Percentiles rank a stretch among this genome's conserved stretches.
phyloP scores from a whole-genome alignment of 1,284 basidiomycete genomes.

The Moesziomyces sp. region DNA sequence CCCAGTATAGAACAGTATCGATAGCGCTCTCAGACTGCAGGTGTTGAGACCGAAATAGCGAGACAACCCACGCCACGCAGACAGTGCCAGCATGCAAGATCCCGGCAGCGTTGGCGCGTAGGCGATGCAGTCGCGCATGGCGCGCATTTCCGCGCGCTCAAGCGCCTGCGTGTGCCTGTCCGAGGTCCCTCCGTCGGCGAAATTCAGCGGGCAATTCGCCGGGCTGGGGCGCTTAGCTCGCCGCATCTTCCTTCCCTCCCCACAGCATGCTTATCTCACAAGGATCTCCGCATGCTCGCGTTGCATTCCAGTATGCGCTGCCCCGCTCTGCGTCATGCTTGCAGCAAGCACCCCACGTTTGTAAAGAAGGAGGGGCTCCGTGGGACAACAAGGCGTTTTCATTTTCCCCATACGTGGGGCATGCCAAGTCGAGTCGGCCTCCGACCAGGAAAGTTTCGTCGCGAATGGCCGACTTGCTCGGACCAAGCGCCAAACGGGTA shows the following conservation, averaged over 20 bases:
- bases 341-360: conserved; percentile 20
- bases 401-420: too few relatives aligned
- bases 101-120: neutral
- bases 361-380: conserved; percentile 30
- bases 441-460: too few relatives aligned
- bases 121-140: neutral
- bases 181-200: conserved; percentile 1
- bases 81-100: neutral
- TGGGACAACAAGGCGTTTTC: conserved; percentile 17
- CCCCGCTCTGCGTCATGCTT: conserved; percentile 5
- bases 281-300: neutral
- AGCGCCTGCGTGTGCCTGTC: neutral
- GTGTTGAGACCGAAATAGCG: neutral
- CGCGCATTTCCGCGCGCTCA: neutral
- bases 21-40: neutral
- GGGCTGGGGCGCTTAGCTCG: neutral
- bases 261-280: conserved; percentile 2
- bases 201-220: neutral
- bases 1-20: too few relatives aligned
- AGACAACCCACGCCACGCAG: neutral
- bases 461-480: too few relatives aligned
- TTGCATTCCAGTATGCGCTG: neutral
- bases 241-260: neutral
- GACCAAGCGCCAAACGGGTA: too few relatives aligned
- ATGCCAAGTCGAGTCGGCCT: too few relatives aligned